Evolutionary conservation across 108 stramenopile species (phyloP), one percentile per base, ranked within the genome.

Genomic region (Pseudonitzschia pungens): DNA sequence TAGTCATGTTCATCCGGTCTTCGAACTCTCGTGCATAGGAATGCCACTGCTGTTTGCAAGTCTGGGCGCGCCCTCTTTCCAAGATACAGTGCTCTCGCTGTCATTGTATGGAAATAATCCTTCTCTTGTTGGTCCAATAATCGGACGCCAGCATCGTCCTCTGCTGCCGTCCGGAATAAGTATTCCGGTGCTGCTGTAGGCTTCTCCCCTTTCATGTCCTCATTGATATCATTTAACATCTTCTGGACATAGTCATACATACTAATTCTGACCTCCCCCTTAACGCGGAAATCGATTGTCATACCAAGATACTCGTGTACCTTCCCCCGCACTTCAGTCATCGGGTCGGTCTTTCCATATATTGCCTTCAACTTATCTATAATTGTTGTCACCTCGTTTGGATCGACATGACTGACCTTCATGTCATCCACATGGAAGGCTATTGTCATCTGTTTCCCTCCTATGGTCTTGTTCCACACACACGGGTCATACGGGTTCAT

Each of bases 401-500:
- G n/a, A 41, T 76, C 65, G 0, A 70, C 57, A 29, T 83, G 81
- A 28, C 75, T 77, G 0, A 80, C 62, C 48, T 82, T 86, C n/a
- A 81, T 6, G 50, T 84, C 76, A 48, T 82, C 84, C 1, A 80
- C 84, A 60, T 82, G 72, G 72, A 81, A 82, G 0, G 42, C 18
- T 22, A 83, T 63, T 20, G 80, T 77, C 45, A 71, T 69, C 33
- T 81, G 80, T 27, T 65, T 69, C 41, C 76, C 70, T 28, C 78
- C 67, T 15, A 77, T 64, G 55, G 63, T 62, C 36, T 83, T 79
- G 75, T 83, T 83, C 18, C 42, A 60, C 5, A 68, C 55, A 50
- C 70, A 82, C 0, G 36, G 29, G 41, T 82, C 77, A 45, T 77
- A 82, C 36, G 74, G 77, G 48, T 82, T 75, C 27, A 66, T 32